Percentiles rank a stretch among this genome's conserved stretches.
Conservation (phyloP, 495 filamentous ascomycete species). For the Podospora pseudoanserina region DNA sequence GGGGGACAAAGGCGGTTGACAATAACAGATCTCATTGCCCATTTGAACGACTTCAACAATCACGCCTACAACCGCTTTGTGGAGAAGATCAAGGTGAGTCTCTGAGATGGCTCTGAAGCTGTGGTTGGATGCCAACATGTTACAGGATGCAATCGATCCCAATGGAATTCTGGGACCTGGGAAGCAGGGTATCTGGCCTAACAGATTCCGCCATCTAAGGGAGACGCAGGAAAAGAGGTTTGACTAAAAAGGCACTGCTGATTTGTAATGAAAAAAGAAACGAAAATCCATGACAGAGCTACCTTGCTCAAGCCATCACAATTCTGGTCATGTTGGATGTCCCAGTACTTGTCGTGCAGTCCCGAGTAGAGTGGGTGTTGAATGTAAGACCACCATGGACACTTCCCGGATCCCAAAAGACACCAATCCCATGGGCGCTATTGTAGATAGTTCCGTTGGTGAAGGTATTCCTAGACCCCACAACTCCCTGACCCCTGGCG, state of each 20-base stretch:
- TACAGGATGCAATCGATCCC: constrained; percentile 32
- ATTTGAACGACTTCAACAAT: constrained; percentile 43
- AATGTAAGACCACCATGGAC: too few species aligned
- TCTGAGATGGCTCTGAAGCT: not conserved
- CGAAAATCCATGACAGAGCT: too few species aligned
- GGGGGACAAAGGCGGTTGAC: constrained; percentile 13
- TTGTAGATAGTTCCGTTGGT: too few species aligned
- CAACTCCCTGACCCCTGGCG: too few species aligned
- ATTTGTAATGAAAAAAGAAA: too few species aligned
- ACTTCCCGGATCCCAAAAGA: too few species aligned
- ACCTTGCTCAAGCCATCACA: too few species aligned
- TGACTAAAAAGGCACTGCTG: not conserved
- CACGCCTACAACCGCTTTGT: constrained; percentile 43
- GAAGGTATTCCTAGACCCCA: too few species aligned
- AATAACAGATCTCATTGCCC: constrained; percentile 36
- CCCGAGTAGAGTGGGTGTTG: too few species aligned
- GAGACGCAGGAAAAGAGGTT: constrained; percentile 8
- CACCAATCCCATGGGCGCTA: too few species aligned
- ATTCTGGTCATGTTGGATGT: too few species aligned
- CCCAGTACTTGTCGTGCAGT: too few species aligned
- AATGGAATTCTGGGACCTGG: constrained; percentile 35
- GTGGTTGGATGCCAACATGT: not conserved
- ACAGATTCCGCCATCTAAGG: constrained; percentile 27
- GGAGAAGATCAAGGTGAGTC: constrained; percentile 40
- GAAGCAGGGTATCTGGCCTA: constrained; percentile 37